Percentiles rank a stretch among this genome's conserved stretches.
Evolutionary conservation across 192 early-diverging fungal genomes (phyloP).

Genomic region (Backusella circina): DNA sequence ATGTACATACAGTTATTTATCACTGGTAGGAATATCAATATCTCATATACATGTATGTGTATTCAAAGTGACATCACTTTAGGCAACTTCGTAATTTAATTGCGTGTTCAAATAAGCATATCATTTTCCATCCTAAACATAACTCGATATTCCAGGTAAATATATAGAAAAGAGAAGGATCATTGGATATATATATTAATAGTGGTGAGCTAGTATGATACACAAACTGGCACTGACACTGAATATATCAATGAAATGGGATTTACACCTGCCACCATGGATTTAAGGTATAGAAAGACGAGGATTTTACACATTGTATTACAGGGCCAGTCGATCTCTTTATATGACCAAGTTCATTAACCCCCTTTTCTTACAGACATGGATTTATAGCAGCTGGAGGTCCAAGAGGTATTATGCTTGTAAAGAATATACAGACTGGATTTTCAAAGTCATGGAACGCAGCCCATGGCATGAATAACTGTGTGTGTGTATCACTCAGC

Average conservation of each 20-base stretch:
- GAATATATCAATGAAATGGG: background rate
- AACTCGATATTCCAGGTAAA: background rate
- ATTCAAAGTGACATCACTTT: background rate
- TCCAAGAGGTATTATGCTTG: background rate
- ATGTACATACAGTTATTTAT: background rate
- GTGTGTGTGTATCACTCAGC: background rate
- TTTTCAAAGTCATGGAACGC: background rate
- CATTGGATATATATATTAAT: background rate
- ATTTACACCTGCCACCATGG: background rate
- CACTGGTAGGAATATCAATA: background rate
- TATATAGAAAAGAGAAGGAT: background rate
- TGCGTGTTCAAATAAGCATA: background rate
- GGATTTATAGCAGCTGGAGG: background rate
- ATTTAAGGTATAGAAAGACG: background rate
- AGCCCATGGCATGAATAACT: background rate
- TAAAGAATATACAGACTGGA: background rate
- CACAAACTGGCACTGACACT: background rate
- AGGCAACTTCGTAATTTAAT: background rate
- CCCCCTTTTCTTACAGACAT: background rate
- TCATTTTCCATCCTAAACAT: background rate
- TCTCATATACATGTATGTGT: too few species aligned
- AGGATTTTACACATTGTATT: background rate
- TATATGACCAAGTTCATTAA: background rate
- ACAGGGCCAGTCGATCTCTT: background rate
- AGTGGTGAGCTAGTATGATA: background rate